Percentiles rank a stretch among this genome's conserved stretches.
Conservation (phyloP, 192 early-diverging fungal species). For the Gryganskiella cystojenkinii region DNA sequence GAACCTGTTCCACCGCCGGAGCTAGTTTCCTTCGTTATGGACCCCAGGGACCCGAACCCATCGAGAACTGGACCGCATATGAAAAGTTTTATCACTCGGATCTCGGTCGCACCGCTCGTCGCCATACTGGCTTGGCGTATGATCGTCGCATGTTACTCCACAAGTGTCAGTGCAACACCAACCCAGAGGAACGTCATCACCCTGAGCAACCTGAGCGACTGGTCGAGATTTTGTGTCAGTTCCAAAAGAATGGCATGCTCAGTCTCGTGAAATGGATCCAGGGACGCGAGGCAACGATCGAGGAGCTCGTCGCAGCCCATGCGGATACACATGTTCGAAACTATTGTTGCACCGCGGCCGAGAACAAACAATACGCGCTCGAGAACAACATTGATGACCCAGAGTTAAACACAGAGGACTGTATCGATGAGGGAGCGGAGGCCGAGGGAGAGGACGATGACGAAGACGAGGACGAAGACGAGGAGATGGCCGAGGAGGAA, state of each 20-base stretch:
- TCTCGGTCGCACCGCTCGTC: conserved; percentile 48
- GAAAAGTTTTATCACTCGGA: conserved; percentile 58
- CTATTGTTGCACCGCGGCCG: conserved; percentile 53
- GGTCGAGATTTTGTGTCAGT: conserved; percentile 54
- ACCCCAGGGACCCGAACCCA: conserved; percentile 53
- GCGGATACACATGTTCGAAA: conserved; percentile 61
- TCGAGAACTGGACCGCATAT: conserved; percentile 57
- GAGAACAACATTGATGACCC: conserved; percentile 31
- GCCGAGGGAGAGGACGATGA: conserved; percentile 8
- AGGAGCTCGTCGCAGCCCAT: conserved; percentile 59
- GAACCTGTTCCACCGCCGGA: conserved; percentile 47
- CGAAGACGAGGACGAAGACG: conserved; percentile 17
- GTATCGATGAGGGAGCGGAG: conserved; percentile 19
- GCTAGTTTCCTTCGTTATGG: conserved; percentile 52
- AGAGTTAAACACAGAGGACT: conserved; percentile 28
- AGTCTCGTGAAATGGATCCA: conserved; percentile 59
- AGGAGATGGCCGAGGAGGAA: not conserved
- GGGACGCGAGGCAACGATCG: conserved; percentile 57
- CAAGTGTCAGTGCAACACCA: conserved; percentile 59
- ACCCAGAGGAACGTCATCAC: conserved; percentile 55
- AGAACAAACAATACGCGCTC: conserved; percentile 32
- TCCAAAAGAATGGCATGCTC: conserved; percentile 59
- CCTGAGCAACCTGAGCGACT: conserved; percentile 66
- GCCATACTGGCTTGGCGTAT: conserved; percentile 59
- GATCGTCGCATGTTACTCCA: conserved; percentile 61